phyloP scores from a whole-genome alignment of 2,329 filamentous ascomycete species.

The Emergomyces pasteurianus region DNA sequence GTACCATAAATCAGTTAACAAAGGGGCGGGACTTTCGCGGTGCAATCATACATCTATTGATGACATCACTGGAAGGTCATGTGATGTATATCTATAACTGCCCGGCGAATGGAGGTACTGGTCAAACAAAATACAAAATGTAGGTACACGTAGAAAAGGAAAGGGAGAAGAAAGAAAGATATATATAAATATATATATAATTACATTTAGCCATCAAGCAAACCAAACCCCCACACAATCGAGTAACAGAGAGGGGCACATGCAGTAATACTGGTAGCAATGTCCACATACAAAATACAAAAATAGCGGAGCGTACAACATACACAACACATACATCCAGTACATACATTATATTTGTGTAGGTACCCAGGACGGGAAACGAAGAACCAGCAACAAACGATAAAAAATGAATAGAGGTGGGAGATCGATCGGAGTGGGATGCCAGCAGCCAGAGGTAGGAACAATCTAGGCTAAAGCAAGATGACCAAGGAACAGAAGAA shows the following conservation, averaged over 20 bases:
- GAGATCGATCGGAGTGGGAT: background rate
- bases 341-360: background rate
- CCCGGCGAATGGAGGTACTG: too few relatives aligned
- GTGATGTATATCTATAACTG: background rate
- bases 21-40: too few relatives aligned
- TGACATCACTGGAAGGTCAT: background rate
- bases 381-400: background rate
- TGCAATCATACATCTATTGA: too few relatives aligned
- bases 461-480: background rate
- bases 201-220: background rate
- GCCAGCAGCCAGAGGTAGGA: background rate
- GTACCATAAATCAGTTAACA: too few relatives aligned
- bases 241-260: too few relatives aligned
- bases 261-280: background rate
- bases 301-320: background rate
- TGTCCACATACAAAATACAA: too few relatives aligned
- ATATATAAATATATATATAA: background rate
- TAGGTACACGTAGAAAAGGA: background rate
- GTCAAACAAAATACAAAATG: too few relatives aligned
- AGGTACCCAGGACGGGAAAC: background rate
- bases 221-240: background rate
- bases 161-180: background rate
- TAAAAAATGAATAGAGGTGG: background rate
- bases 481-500: background rate
- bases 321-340: background rate